Base-by-base conservation (phyloP, 2,329 filamentous ascomycete species). In the Ophiocordyceps sinensis region DNA sequence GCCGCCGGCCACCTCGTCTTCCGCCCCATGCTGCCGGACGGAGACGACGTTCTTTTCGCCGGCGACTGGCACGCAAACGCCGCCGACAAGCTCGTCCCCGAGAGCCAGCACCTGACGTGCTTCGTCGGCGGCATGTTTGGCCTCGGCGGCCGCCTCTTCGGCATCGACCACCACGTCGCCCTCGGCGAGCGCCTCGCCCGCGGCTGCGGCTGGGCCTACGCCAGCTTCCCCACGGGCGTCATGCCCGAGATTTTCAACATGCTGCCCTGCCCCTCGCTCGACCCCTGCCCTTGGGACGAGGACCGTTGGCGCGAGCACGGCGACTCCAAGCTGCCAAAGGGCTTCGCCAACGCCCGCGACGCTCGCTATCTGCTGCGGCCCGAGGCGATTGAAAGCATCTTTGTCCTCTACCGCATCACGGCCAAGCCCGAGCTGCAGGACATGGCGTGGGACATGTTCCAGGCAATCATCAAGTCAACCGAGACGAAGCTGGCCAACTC, bases 331-430 rank as follows among this genome's bases (percentile, higher is more conserved):
- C 46, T 70, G 2, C 59, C 61, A 4, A 68, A 71, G 8, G 83
- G 84, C 0, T 86, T 84, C 56, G 77, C 69, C 38, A 71, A 77
- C 47, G 61, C 61, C 10, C 66, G 59, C 0, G 69, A 74, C 40
- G 55, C 68, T 0, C 62, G 64, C 4, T 74, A 75, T 42, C 56
- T 69, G 11, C 58, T 75, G 17, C 57, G 71, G 0, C 67, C 68
- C 0, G 84, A 89, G 60, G 83, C 83, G 2, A 85, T 89, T 41
- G 84, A 89, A 63, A 82, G 77, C 13, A 74, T 91, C 5, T 89
- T 85, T 58, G 73, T 85, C 53, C 75, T 89, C 66, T 85, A 81
- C 56, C 74, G 71, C 15, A 62, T 72, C 38, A 74, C 70, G 0
- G 71, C 66, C 1, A 57, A 66, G 31, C 38, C 56, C 2, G 60